Conservation (phyloP, 768 basidiomycete species). For the Podaxis rugospora region DNA sequence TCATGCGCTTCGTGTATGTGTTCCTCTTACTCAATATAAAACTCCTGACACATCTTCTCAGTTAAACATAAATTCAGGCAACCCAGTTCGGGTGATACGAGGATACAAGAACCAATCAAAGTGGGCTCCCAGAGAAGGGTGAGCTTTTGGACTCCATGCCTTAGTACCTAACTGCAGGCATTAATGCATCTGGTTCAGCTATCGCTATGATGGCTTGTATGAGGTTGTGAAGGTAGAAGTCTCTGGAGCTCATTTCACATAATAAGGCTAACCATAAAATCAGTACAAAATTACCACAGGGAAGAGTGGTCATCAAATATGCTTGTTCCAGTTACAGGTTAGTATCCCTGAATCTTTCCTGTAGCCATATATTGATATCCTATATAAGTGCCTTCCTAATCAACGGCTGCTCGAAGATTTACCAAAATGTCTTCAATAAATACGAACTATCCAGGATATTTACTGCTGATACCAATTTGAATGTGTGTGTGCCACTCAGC, state of each 20-base stretch:
- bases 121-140: slow-evolving; percentile 33
- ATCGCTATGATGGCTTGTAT: slow-evolving; percentile 43
- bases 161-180: not conserved
- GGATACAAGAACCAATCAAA: slow-evolving; percentile 24
- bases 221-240: slow-evolving; percentile 26
- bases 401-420: slow-evolving; percentile 3
- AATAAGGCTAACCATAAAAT: too few relatives aligned
- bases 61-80: slow-evolving; percentile 26
- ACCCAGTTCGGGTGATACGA: slow-evolving; percentile 39
- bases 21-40: not conserved
- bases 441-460: not conserved
- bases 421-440: not conserved
- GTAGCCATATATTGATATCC: not conserved
- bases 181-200: slow-evolving; percentile 18
- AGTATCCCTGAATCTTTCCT: not conserved
- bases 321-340: slow-evolving; percentile 12
- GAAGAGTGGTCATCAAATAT: slow-evolving; percentile 11
- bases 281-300: slow-evolving; percentile 4
- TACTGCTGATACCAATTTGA: not conserved
- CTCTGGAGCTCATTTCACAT: not conserved
- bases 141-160: not conserved
- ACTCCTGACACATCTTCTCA: not conserved
- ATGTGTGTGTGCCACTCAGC: not conserved
- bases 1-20: slow-evolving; percentile 24
- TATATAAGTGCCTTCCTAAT: not conserved